Percentiles rank a stretch among this genome's conserved stretches.
Evolutionary conservation across 2,329 filamentous ascomycete genomes (phyloP).

Genomic region (Emergomyces pasteurianus): DNA sequence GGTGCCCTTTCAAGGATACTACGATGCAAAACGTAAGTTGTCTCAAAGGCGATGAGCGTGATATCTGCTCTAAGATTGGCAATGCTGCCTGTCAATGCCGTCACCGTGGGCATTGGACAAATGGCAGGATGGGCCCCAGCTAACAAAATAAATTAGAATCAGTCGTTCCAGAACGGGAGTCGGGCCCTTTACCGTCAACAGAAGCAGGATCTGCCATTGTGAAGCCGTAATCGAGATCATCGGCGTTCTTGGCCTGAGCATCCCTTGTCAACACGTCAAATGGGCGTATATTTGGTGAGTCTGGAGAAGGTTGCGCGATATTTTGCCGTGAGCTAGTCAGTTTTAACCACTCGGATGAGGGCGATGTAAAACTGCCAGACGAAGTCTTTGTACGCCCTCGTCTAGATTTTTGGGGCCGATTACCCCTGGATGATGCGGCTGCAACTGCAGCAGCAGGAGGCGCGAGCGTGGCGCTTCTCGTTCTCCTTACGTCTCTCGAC

Average conservation of each 20-base stretch:
- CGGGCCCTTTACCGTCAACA: background rate
- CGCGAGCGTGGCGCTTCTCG: background rate
- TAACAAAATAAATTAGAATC: background rate
- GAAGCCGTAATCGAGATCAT: background rate
- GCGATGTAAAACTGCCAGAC: background rate
- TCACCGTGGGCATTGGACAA: background rate
- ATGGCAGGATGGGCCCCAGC: background rate
- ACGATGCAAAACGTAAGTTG: background rate
- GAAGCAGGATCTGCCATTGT: too few relatives aligned
- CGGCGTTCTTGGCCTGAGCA: background rate
- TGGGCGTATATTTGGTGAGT: background rate
- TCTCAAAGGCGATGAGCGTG: background rate
- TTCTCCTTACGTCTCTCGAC: background rate
- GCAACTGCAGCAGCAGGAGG: background rate
- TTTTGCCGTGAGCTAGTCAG: background rate
- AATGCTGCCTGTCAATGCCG: background rate
- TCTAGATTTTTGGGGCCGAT: background rate
- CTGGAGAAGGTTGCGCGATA: background rate
- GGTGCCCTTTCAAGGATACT: background rate
- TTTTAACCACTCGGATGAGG: constrained; percentile 1
- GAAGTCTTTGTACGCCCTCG: background rate
- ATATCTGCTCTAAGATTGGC: background rate
- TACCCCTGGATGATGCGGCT: background rate
- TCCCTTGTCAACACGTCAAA: background rate
- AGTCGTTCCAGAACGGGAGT: background rate